Evolutionary conservation across 108 stramenopile genomes (phyloP).

Genomic region (Nitzschia sp.): DNA sequence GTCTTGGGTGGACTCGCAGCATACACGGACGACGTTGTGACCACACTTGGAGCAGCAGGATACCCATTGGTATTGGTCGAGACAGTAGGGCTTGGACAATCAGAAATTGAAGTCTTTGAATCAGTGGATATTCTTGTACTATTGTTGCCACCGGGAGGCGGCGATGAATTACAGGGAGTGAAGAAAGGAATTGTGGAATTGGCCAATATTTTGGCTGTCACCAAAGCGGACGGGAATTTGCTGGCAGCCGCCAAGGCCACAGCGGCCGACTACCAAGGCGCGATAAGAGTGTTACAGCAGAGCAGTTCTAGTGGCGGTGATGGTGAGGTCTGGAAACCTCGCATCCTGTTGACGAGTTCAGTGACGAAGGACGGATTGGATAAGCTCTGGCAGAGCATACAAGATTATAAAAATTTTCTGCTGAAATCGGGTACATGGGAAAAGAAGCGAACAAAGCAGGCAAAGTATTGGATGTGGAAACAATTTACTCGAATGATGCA

Average conservation of each 20-base stretch:
- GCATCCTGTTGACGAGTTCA: slow-evolving; percentile 68
- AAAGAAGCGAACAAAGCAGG: slow-evolving; percentile 53
- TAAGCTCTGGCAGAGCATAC: slow-evolving; percentile 60
- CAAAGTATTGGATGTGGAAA: slow-evolving; percentile 84
- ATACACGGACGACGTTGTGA: slow-evolving; percentile 92
- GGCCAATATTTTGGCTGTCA: slow-evolving; percentile 92
- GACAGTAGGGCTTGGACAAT: slow-evolving; percentile 97
- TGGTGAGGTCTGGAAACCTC: slow-evolving; percentile 27
- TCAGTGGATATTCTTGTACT: slow-evolving; percentile 91
- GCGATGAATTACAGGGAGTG: slow-evolving; percentile 94
- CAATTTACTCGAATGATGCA: slow-evolving; percentile 41
- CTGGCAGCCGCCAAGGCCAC: slow-evolving; percentile 62
- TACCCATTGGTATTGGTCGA: slow-evolving; percentile 94
- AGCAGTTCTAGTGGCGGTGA: slow-evolving; percentile 5
- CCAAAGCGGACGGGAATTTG: slow-evolving; percentile 94
- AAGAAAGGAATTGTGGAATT: slow-evolving; percentile 99
- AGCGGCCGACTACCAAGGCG: slow-evolving; percentile 73
- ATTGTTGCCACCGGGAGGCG: slow-evolving; percentile 91
- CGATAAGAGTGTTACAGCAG: slow-evolving; percentile 49
- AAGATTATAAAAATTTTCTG: slow-evolving; percentile 35
- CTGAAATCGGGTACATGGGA: slow-evolving; percentile 43
- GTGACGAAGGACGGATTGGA: slow-evolving; percentile 54
- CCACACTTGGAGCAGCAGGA: slow-evolving; percentile 86
- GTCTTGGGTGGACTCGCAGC: slow-evolving; percentile 90
- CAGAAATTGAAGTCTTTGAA: slow-evolving; percentile 88